A percentile compares a stretch with the other conserved stretches of the same genome.
phyloP scores from a whole-genome alignment of 441 rosid genomes.

The Populus hybrid region DNA sequence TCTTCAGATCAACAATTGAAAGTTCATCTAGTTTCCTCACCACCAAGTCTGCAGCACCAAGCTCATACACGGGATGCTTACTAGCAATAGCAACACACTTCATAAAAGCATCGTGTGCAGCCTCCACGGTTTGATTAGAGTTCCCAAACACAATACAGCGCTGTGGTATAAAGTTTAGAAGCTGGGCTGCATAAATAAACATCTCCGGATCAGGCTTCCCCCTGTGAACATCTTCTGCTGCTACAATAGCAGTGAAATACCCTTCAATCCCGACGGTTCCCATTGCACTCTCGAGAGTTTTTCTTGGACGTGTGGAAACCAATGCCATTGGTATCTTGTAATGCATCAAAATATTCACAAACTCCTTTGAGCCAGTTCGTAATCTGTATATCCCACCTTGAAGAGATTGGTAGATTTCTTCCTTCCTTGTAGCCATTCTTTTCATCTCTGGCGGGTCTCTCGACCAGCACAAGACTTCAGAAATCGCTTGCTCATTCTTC shows the following conservation, averaged over 20 bases:
- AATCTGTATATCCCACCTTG: slow-evolving; percentile 78
- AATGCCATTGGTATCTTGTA: slow-evolving; percentile 95
- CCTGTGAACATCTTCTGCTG: no score
- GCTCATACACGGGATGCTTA: no score
- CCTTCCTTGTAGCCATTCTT: slow-evolving; percentile 77
- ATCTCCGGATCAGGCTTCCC: no score
- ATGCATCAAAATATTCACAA: slow-evolving; percentile 76
- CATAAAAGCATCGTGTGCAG: no score
- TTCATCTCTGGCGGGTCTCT: slow-evolving; percentile 67
- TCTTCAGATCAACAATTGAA: slow-evolving; percentile 88
- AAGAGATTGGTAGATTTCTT: slow-evolving; percentile 70
- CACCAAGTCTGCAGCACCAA: no score
- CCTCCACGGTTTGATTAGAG: no score
- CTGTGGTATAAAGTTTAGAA: no score
- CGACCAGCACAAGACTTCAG: slow-evolving; percentile 96
- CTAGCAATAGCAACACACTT: no score
- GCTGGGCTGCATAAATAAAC: no score
- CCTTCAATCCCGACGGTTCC: slow-evolving; percentile 62
- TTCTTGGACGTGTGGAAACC: slow-evolving; percentile 83
- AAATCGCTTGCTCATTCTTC: slow-evolving; percentile 93
- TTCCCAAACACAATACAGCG: no score
- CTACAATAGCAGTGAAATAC: slow-evolving; percentile 63
- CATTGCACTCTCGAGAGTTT: slow-evolving; percentile 74
- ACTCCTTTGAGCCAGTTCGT: slow-evolving; percentile 71
- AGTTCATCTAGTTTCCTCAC: slow-evolving; percentile 80